A percentile compares a stretch with the other conserved stretches of the same genome.
Conservation (phyloP, 176 grass and related monocot species). For the Oryza brachyantha region DNA sequence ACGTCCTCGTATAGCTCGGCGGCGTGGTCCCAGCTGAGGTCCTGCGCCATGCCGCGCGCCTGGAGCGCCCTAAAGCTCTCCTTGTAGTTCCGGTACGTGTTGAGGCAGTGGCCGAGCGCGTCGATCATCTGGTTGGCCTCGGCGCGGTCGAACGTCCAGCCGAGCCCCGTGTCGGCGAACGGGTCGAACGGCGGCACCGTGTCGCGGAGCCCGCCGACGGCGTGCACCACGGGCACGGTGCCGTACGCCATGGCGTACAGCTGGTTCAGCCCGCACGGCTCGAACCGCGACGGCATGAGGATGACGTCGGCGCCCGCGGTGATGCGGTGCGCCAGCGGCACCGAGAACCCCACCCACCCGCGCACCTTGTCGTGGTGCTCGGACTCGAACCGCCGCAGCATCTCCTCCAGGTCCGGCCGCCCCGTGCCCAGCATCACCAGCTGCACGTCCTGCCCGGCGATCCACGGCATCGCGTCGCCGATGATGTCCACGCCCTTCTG, state of each 20-base stretch:
- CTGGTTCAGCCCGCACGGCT: slow-evolving; percentile 97
- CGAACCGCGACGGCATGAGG: slow-evolving; percentile 88
- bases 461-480: slow-evolving; percentile 83
- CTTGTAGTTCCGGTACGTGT: slow-evolving; percentile 76
- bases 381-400: slow-evolving; percentile 53
- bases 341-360: slow-evolving; percentile 83
- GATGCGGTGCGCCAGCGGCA: slow-evolving; percentile 74
- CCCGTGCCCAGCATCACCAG: slow-evolving; percentile 80
- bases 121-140: slow-evolving; percentile 63
- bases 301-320: slow-evolving; percentile 70
- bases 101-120: slow-evolving; percentile 72
- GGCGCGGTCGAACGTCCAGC: slow-evolving; percentile 80
- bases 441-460: slow-evolving; percentile 79
- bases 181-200: slow-evolving; percentile 81
- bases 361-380: slow-evolving; percentile 65
- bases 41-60: slow-evolving; percentile 70
- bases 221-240: slow-evolving; percentile 86
- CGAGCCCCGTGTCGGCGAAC: slow-evolving; percentile 47
- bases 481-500: slow-evolving; percentile 97
- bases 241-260: slow-evolving; percentile 92
- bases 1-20: slow-evolving; percentile 83
- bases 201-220: slow-evolving; percentile 81
- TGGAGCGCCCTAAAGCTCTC: slow-evolving; percentile 76
- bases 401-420: slow-evolving; percentile 67
- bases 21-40: slow-evolving; percentile 89